Percentiles rank a stretch among this genome's conserved stretches.
These are phyloP conservation scores for Choanephora cucurbitarum DNA, from an alignment of 371 early-diverging fungal species.

Conservation along the genomic window DNA sequence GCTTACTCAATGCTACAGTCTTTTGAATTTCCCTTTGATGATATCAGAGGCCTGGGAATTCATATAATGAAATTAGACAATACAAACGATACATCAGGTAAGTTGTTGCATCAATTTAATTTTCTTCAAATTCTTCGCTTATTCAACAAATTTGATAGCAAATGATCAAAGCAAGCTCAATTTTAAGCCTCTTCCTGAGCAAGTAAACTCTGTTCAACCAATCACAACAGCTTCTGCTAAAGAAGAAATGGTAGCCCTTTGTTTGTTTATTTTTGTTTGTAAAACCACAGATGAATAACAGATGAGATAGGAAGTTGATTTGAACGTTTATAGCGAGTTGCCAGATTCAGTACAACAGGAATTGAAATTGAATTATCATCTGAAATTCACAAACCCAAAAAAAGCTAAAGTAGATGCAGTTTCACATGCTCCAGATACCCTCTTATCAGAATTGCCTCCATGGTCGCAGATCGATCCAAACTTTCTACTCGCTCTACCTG, in stretches of 20 bases:
- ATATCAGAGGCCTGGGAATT: slow-evolving; percentile 69
- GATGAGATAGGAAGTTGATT: slow-evolving; percentile 23
- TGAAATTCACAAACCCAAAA: background rate
- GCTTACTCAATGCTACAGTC: slow-evolving; percentile 47
- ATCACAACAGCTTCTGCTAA: slow-evolving; percentile 1
- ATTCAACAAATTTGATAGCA: no score
- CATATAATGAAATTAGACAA: slow-evolving; percentile 60
- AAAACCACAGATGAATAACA: background rate
- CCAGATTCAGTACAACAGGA: slow-evolving; percentile 32
- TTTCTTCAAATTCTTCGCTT: background rate
- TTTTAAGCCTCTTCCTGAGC: background rate
- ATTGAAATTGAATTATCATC: slow-evolving; percentile 5
- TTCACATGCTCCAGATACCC: background rate
- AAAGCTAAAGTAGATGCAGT: no score
- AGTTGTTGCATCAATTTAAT: background rate
- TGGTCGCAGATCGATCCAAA: slow-evolving; percentile 58
- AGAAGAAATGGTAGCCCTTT: slow-evolving; percentile 13
- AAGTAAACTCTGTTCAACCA: no score
- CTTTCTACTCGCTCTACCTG: slow-evolving; percentile 46
- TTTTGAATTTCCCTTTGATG: slow-evolving; percentile 49
- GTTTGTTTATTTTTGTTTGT: no score
- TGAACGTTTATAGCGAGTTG: slow-evolving; percentile 24
- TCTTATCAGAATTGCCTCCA: slow-evolving; percentile 44
- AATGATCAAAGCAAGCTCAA: slow-evolving; percentile 13
- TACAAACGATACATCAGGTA: slow-evolving; percentile 11